Evolutionary conservation across 257 asterid genomes (phyloP).

Genomic region (Petunia secreta): DNA sequence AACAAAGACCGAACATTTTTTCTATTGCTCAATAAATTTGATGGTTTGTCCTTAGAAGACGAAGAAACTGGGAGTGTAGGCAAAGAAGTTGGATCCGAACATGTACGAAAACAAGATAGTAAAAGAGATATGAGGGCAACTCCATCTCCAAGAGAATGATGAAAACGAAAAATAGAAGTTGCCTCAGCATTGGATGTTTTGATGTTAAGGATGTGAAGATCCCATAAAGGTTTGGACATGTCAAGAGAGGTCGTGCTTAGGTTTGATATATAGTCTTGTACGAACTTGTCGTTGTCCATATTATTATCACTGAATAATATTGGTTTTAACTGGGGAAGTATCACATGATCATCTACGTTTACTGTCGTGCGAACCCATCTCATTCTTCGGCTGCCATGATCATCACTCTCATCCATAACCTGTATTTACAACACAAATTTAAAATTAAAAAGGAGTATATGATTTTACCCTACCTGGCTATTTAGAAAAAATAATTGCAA

Average conservation of each 20-base stretch:
- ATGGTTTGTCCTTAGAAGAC: background rate
- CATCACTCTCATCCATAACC: slow-evolving; percentile 3
- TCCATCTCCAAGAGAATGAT: slow-evolving; percentile 18
- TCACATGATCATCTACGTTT: background rate
- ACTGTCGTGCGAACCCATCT: slow-evolving; percentile 3
- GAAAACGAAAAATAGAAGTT: background rate
- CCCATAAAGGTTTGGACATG: slow-evolving; percentile 12
- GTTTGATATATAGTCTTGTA: background rate
- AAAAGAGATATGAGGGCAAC: background rate
- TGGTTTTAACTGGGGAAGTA: background rate
- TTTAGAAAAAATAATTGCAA: too few relatives aligned
- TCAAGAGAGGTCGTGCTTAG: slow-evolving; percentile 10
- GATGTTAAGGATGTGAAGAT: background rate
- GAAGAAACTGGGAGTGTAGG: slow-evolving; percentile 1
- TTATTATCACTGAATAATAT: background rate
- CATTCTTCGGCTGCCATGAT: background rate
- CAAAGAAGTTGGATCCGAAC: background rate
- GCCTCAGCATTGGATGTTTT: slow-evolving; percentile 4
- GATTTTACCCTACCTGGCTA: too few relatives aligned
- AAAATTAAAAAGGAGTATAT: background rate
- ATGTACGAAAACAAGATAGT: slow-evolving; percentile 1
- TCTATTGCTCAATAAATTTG: background rate
- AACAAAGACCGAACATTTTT: background rate
- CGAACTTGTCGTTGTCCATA: background rate
- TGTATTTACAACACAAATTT: background rate